Percentiles rank a stretch among this genome's conserved stretches.
Evolutionary conservation across 75 land plant species (phyloP).

Genomic region (Chamaecyparis obtusa): DNA sequence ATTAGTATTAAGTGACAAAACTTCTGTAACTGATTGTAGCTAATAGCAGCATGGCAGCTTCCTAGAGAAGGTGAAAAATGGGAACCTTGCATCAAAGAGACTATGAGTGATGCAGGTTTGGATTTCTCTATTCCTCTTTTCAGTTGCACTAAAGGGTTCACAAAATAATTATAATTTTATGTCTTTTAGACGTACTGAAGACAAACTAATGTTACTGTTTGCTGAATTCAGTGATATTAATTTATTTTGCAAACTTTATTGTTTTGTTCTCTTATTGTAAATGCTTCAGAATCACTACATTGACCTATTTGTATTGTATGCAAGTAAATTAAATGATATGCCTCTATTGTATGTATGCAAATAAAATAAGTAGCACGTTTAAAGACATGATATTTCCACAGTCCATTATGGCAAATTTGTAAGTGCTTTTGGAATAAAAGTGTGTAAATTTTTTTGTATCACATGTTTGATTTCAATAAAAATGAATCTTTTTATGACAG

Average conservation of each 20-base stretch:
- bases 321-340: background rate
- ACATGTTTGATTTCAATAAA: background rate
- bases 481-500: background rate
- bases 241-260: background rate
- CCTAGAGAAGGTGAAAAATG: conserved; percentile 68
- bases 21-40: conserved; percentile 35
- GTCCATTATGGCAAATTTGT: no score
- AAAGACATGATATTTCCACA: no score
- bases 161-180: background rate
- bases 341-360: background rate
- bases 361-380: no score
- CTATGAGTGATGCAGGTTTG: conserved; percentile 44
- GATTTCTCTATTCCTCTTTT: background rate
- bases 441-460: background rate
- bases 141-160: background rate
- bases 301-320: background rate
- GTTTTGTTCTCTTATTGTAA: background rate
- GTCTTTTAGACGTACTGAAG: background rate
- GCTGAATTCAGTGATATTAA: background rate
- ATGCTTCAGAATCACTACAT: background rate
- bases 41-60: conserved; percentile 73
- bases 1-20: background rate
- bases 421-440: no score
- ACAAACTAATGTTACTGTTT: background rate
- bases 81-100: conserved; percentile 68